phyloP scores from a whole-genome alignment of 176 grass and related monocot genomes.

The Alopecurus myosuroides region DNA sequence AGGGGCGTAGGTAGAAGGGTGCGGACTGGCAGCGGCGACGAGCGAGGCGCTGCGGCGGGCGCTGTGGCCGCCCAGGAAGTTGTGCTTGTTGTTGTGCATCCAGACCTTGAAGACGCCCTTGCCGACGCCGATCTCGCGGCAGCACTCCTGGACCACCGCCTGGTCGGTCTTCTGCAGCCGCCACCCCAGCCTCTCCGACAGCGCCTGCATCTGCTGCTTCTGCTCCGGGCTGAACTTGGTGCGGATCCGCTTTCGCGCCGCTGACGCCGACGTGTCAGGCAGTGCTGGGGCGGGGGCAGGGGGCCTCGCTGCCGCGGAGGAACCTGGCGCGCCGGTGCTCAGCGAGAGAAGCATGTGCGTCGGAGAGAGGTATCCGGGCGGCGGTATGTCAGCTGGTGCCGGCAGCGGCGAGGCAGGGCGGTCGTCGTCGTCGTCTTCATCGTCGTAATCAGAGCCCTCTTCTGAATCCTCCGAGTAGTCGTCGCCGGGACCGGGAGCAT shows the following conservation, averaged over 20 bases:
- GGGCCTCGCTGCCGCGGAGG: background rate
- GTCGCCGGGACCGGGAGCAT: background rate
- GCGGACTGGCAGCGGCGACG: background rate
- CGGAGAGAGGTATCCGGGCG: slow-evolving; percentile 18
- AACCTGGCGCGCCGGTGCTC: slow-evolving; percentile 16
- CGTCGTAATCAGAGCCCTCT: slow-evolving; percentile 31
- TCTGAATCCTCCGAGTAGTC: slow-evolving; percentile 35
- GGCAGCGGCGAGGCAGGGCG: slow-evolving; percentile 18
- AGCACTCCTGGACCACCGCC: slow-evolving; percentile 53
- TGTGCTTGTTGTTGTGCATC: slow-evolving; percentile 99
- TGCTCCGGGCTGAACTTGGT: slow-evolving; percentile 71
- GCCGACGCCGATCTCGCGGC: slow-evolving; percentile 71
- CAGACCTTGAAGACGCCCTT: slow-evolving; percentile 92
- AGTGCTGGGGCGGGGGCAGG: background rate
- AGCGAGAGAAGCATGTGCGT: slow-evolving; percentile 68
- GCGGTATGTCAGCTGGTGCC: background rate
- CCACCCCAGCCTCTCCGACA: slow-evolving; percentile 80
- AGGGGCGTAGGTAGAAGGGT: background rate
- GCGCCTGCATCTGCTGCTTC: slow-evolving; percentile 77
- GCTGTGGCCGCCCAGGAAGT: slow-evolving; percentile 54
- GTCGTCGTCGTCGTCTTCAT: slow-evolving; percentile 17
- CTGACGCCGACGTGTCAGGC: background rate
- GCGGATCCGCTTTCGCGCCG: slow-evolving; percentile 56
- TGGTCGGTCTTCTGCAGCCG: slow-evolving; percentile 78
- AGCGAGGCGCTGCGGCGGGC: slow-evolving; percentile 16